Base-by-base conservation (phyloP, 495 filamentous ascomycete genomes). In the Talaromyces wortmannii region DNA sequence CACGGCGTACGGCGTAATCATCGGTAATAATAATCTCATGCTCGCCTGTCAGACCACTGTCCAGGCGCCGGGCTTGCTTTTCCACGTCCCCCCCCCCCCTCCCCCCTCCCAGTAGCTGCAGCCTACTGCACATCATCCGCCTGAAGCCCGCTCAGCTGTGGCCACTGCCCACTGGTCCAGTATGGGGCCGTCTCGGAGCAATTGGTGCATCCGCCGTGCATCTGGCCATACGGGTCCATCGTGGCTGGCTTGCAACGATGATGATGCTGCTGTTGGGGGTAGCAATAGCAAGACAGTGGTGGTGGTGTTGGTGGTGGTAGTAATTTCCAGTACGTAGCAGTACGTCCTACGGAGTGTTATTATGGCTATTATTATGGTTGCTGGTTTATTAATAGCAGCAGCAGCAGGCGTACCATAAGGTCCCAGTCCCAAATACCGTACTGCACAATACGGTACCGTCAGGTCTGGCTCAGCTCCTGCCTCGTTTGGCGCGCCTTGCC, bases 381-480 rank as follows among this genome's bases (percentile, higher is more conserved):
- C 23, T 23, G 23, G 23, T 23, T 23, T 23, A 23, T 23, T 23
- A 23, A 23, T 23, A 23, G 23, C 23, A 23, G 23, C 23, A 23
- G 23, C 23, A 23, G 23, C 23, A 23, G 23, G 4, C 23, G 23
- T 23, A 23, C 23, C 1, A 23, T 23, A 23, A 23, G 23, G 1
- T 4, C 23, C 23, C 2, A 23, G 2, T 23, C 23, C 23, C 23
- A 23, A 23, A 23, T 23, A 23, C 23, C 23, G 23, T 23, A 23
- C 23, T 23, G 23, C 2, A 23, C 23, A 23, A 23, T 23, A 23
- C 23, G 23, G 23, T 23, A 23, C 1, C 4, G 23, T 40, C 8
- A 2, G 36, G 36, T 40, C 36, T 5, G 13, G 36, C 71, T 71
- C 70, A 73, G 70, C 71, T 73, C 73, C 71, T 71, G 72, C 68